Evolutionary conservation across 371 early-diverging fungal genomes (phyloP).

Genomic region (Syncephalastrum monosporum): DNA sequence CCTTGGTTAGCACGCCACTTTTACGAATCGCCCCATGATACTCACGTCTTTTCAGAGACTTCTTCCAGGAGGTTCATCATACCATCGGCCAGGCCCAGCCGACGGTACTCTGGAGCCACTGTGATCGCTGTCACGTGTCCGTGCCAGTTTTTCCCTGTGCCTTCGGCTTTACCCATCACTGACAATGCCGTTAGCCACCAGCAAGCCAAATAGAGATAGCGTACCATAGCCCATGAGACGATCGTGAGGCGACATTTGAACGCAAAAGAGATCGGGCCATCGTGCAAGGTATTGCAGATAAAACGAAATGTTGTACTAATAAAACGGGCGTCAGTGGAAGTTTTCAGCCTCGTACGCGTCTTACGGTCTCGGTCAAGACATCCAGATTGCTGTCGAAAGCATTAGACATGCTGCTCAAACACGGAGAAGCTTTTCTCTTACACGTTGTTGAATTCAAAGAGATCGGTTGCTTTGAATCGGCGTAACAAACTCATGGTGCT

Average conservation of each 20-base stretch:
- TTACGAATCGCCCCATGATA: neutral
- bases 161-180: slow-evolving; percentile 98
- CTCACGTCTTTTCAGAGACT: slow-evolving; percentile 85
- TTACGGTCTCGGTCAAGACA: slow-evolving; percentile 86
- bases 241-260: slow-evolving; percentile 75
- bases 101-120: slow-evolving; percentile 94
- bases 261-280: slow-evolving; percentile 93
- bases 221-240: slow-evolving; percentile 87
- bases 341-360: neutral
- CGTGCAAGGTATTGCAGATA: slow-evolving; percentile 91
- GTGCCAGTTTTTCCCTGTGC: slow-evolving; percentile 89
- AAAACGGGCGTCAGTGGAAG: neutral
- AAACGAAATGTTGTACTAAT: slow-evolving; percentile 89
- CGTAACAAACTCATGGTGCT: slow-evolving; percentile 43
- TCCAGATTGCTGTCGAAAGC: slow-evolving; percentile 71
- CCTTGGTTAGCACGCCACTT: neutral
- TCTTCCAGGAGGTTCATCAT: slow-evolving; percentile 93
- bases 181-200: slow-evolving; percentile 4
- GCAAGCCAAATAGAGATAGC: neutral
- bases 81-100: slow-evolving; percentile 86
- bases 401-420: slow-evolving; percentile 1
- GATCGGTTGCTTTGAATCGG: slow-evolving; percentile 73
- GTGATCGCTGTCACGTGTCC: slow-evolving; percentile 99
- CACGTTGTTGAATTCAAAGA: slow-evolving; percentile 90
- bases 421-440: slow-evolving; percentile 23